Evolutionary conservation across 106 monocot genomes (phyloP).

Genomic region (Cymbidium sinense): DNA sequence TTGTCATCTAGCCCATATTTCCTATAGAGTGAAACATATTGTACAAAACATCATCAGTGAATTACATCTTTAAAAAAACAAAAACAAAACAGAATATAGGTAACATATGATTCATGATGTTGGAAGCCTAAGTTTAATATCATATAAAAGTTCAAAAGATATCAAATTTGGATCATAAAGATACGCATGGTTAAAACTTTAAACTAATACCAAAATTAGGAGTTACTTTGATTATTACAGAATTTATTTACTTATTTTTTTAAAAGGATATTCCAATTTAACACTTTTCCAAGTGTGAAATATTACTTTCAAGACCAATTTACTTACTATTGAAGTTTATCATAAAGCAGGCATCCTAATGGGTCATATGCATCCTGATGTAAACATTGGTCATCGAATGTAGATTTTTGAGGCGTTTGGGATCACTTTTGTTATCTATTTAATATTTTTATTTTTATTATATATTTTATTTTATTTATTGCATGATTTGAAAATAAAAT

Average conservation of each 20-base stretch:
- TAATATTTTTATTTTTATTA: too few species aligned
- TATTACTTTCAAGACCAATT: not conserved
- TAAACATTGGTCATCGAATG: too few species aligned
- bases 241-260: not conserved
- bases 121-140: not conserved
- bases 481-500: too few species aligned
- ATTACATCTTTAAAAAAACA: not conserved
- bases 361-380: not conserved
- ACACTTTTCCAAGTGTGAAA: not conserved
- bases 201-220: not conserved
- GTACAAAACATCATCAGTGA: not conserved
- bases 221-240: not conserved
- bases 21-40: constrained; percentile 17
- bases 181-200: not conserved
- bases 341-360: not conserved
- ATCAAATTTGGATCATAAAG: not conserved
- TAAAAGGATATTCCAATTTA: not conserved
- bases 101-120: not conserved
- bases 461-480: too few species aligned
- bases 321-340: not conserved
- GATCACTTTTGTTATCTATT: too few species aligned
- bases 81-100: not conserved
- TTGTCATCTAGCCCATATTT: constrained; percentile 83
- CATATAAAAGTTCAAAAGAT: not conserved
- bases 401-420: too few species aligned